Percentiles rank a stretch among this genome's conserved stretches.
phyloP scores from a whole-genome alignment of 257 asterid genomes.

The Paulownia fortunei region DNA sequence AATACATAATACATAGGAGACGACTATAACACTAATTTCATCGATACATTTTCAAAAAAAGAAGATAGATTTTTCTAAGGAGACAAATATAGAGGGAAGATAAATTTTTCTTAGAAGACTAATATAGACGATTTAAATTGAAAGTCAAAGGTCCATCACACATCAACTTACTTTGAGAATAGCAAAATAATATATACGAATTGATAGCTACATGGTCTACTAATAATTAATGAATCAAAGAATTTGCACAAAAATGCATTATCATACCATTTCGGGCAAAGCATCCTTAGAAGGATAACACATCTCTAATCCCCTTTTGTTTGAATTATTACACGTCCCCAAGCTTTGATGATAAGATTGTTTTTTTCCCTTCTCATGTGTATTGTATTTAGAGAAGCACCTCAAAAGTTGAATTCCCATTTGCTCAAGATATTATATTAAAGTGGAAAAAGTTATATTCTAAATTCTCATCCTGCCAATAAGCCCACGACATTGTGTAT shows the following conservation, averaged over 20 bases:
- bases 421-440: conserved; percentile 66
- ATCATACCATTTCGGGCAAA: conserved; percentile 42
- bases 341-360: conserved; percentile 40
- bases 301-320: conserved; percentile 29
- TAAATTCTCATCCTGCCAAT: conserved; percentile 62
- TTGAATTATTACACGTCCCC: conserved; percentile 46
- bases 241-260: conserved; percentile 35
- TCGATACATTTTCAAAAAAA: neutral
- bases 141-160: conserved; percentile 12
- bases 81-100: too few species aligned
- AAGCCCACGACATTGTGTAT: conserved; percentile 37
- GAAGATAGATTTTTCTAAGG: neutral
- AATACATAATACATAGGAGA: too few species aligned
- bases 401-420: conserved; percentile 69
- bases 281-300: conserved; percentile 29
- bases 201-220: conserved; percentile 36
- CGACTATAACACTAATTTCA: neutral
- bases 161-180: conserved; percentile 26
- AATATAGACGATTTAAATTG: neutral
- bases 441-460: conserved; percentile 50
- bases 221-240: conserved; percentile 31
- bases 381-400: conserved; percentile 59
- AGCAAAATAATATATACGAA: conserved; percentile 22
- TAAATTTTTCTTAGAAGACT: neutral
- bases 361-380: conserved; percentile 34